Base-by-base conservation (phyloP, 176 grass and related monocot species). In the Carex parvula region DNA sequence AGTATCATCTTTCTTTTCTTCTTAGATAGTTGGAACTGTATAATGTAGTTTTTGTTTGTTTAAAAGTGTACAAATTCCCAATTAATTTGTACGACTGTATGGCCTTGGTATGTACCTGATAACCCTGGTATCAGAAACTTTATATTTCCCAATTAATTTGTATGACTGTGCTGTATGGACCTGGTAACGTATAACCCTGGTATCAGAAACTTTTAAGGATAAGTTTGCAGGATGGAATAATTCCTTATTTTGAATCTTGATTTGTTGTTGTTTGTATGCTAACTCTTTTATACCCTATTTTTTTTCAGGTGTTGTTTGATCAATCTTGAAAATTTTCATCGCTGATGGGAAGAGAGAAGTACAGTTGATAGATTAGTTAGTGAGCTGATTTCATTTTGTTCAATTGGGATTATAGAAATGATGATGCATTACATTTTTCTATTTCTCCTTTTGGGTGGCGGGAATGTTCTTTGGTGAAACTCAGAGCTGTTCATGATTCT, bases 361-460 rank as follows among this genome's bases (percentile, higher is more conserved):
- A 65, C 60, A 46, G 61, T 50, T 64, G 80, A 66, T 62, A 82
- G 79, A 11, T 82, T 82, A 82, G 80, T 53, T 66, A 82, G 60
- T 42, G 80, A 82, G 63, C 44, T 82, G 80, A 82, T 82, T 82
- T 37, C 80, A 82, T 82, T 67, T 82, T 82, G 67, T 35, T 82
- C 63, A 17, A 82, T 62, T 62, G 80, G 63, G 80, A 82, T 67
- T 64, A 82, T 66, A 82, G 61, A 50, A 82, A 50, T 65, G 48
- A 64, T 82, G 59, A 64, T 82, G 59, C 59, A 50, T 66, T 67
- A 67, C 41, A 53, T 82, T 64, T 64, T 55, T 55, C 72, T 55
- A 14, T 76, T 42, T 80, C 80, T 62, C 59, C 13, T 82, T 65
- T 82, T 67, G 80, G 59, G 60, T 62, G 35, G 59, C 35, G 80